phyloP scores from a whole-genome alignment of 257 asterid genomes.

The Henckelia pumila region DNA sequence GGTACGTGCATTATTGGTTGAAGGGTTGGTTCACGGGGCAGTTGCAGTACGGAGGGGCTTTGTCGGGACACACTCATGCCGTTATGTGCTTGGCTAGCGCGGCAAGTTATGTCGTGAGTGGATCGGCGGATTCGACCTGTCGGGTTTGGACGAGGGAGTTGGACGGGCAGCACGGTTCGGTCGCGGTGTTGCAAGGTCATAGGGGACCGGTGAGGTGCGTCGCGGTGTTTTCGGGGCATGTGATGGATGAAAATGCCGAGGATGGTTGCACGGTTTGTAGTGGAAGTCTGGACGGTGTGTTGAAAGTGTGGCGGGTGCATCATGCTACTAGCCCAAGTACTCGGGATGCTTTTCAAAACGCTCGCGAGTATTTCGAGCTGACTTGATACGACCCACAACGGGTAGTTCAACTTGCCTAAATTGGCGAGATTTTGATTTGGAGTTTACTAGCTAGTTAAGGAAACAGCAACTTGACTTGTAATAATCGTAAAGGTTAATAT shows the following conservation, averaged over 20 bases:
- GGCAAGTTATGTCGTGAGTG: slow-evolving; percentile 57
- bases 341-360: slow-evolving; percentile 31
- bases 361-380: slow-evolving; percentile 67
- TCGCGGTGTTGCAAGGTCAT: slow-evolving; percentile 79
- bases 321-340: slow-evolving; percentile 19
- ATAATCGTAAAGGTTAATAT: no score
- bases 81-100: slow-evolving; percentile 69
- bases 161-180: slow-evolving; percentile 62
- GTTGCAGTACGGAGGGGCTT: slow-evolving; percentile 82
- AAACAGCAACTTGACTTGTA: no score
- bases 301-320: slow-evolving; percentile 77
- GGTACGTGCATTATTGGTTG: slow-evolving; percentile 84
- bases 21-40: slow-evolving; percentile 94
- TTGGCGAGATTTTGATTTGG: no score
- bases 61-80: slow-evolving; percentile 85
- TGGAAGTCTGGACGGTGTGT: slow-evolving; percentile 83
- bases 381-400: slow-evolving; percentile 23
- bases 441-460: no score
- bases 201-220: slow-evolving; percentile 81
- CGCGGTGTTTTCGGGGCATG: slow-evolving; percentile 37
- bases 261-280: slow-evolving; percentile 79
- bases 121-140: slow-evolving; percentile 78
- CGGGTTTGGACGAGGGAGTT: slow-evolving; percentile 69
- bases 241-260: slow-evolving; percentile 43
- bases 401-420: no score